These are phyloP conservation scores for Termitomyces sp. DNA, from an alignment of 768 basidiomycete species.

Conservation along the genomic window DNA sequence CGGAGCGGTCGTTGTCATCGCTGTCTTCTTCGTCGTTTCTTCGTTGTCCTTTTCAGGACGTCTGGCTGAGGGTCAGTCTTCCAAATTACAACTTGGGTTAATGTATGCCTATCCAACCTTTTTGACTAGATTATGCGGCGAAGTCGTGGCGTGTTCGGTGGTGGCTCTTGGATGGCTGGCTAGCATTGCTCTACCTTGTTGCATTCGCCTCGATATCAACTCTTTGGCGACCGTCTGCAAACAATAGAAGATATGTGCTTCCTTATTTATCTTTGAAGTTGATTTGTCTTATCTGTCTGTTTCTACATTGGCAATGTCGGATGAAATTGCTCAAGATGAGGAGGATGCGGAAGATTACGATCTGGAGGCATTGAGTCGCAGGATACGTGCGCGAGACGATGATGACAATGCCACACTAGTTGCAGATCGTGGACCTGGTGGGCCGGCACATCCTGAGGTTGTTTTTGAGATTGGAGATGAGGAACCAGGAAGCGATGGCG, in stretches of 20 bases:
- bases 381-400: slow-evolving; percentile 49
- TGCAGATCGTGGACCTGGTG: slow-evolving; percentile 46
- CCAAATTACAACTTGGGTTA: slow-evolving; percentile 3
- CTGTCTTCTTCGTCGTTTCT: slow-evolving; percentile 90
- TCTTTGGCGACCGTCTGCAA: slow-evolving; percentile 90
- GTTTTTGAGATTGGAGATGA: slow-evolving; percentile 93
- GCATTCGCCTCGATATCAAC: slow-evolving; percentile 81
- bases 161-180: slow-evolving; percentile 96
- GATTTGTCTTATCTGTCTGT: slow-evolving; percentile 25
- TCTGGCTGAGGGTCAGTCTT: slow-evolving; percentile 73
- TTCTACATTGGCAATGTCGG: slow-evolving; percentile 87
- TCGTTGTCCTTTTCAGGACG: slow-evolving; percentile 89
- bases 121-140: slow-evolving; percentile 75
- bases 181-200: slow-evolving; percentile 82
- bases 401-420: slow-evolving; percentile 75
- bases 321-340: slow-evolving; percentile 94
- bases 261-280: slow-evolving; percentile 12
- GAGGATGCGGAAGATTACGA: slow-evolving; percentile 94
- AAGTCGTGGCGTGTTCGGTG: slow-evolving; percentile 88
- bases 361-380: slow-evolving; percentile 67
- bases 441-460: slow-evolving; percentile 58
- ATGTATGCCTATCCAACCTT: slow-evolving; percentile 3
- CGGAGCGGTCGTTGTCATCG: slow-evolving; percentile 75
- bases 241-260: slow-evolving; percentile 77
- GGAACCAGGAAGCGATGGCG: slow-evolving; percentile 63